Base-by-base conservation (phyloP, 768 basidiomycete species). In the Harrya chromipes region DNA sequence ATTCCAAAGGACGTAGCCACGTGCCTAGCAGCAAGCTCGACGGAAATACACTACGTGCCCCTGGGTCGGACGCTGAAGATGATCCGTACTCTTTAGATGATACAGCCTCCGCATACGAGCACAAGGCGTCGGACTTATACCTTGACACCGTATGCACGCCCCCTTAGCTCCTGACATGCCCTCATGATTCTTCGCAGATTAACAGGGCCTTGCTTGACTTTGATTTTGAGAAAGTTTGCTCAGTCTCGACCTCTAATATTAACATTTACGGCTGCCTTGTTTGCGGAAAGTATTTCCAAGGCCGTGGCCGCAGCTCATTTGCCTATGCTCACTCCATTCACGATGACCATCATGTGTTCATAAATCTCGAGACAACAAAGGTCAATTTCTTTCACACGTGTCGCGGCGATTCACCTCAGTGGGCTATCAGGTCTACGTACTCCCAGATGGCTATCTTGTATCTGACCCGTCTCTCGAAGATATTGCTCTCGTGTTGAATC, bases 171-270 rank as follows among this genome's bases (percentile, higher is more conserved):
- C 38, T 41, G 46, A 50, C 36, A 44, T 31, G 24, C 53, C 42
- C 58, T 65, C 53, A 65, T 58, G 27, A 52, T 47, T 49, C 34
- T 46, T 54, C 56, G 50, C 64, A 97, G 94, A 90, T 98, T 56
- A 93, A 97, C 67, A 81, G 97, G 53, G 82, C 80, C 40, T 77
- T 83, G 39, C 82, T 99, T 49, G 97, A 99, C 70, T 99, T 99
- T 71, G 97, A 99, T 72, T 99, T 99, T 61, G 97, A 99, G 73
- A 94, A 95, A 76, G 82, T 98, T 23, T 99, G 97, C 77, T 97
- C 95, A 9, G 91, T 98, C 44, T 97, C 92, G 31, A 77, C 92
- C 47, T 89, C 90, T 36, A 95, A 98, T 70, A 94, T 97, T 77
- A 97, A 99, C 70, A 89, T 88, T 55, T 99, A 99, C 64, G 93